Percentiles rank a stretch among this genome's conserved stretches.
These are phyloP conservation scores for Plasmodium knowlesi DNA, from an alignment of 169 alveolate species.

Conservation along the genomic window DNA sequence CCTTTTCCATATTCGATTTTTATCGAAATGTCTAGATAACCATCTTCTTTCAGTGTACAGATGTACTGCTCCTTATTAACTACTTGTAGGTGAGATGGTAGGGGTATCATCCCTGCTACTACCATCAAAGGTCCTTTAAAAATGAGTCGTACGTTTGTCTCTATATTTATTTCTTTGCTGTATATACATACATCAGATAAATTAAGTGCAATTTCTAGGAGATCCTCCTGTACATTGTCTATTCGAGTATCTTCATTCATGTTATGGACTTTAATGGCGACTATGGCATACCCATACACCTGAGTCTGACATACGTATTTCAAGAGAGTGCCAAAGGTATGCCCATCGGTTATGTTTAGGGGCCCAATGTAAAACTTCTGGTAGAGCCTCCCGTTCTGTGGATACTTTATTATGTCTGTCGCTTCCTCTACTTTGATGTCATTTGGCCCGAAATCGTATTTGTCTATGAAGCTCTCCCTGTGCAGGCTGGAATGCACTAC, in stretches of 20 bases:
- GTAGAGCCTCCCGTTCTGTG: conserved; percentile 81
- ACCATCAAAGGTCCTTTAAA: conserved; percentile 84
- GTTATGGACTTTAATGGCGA: conserved; percentile 86
- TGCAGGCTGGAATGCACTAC: conserved; percentile 33
- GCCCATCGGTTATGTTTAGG: conserved; percentile 86
- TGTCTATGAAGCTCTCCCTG: conserved; percentile 49
- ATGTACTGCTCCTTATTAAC: conserved; percentile 84
- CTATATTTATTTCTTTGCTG: conserved; percentile 27
- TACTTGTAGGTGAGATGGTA: conserved; percentile 84
- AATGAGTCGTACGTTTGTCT: conserved; percentile 80
- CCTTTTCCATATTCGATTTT: conserved; percentile 90
- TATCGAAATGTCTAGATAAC: conserved; percentile 82
- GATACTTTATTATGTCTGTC: conserved; percentile 57
- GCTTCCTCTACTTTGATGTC: conserved; percentile 71
- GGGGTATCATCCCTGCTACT: conserved; percentile 85
- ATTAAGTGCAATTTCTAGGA: conserved; percentile 85
- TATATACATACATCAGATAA: conserved; percentile 79
- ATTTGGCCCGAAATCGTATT: conserved; percentile 65
- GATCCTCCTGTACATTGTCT: conserved; percentile 83
- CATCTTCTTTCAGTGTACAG: conserved; percentile 83
- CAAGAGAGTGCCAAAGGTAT: conserved; percentile 87
- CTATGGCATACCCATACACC: conserved; percentile 88
- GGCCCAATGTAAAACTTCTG: conserved; percentile 90
- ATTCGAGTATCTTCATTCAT: conserved; percentile 81
- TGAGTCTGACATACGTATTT: conserved; percentile 84